Conservation (phyloP, 1,284 basidiomycete species). For the Gomphus sp. region DNA sequence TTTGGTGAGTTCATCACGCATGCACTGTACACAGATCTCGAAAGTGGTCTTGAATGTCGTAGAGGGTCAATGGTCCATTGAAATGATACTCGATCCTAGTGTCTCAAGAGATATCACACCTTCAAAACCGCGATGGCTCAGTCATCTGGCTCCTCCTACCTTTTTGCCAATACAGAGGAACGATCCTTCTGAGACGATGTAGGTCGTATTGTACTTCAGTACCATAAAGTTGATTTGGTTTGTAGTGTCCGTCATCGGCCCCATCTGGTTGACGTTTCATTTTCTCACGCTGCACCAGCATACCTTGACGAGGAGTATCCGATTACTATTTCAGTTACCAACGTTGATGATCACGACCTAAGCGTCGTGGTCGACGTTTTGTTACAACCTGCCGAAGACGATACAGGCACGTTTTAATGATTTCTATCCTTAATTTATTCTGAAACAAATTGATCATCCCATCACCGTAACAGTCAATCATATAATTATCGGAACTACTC, state of each 20-base stretch:
- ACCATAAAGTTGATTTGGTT: not conserved
- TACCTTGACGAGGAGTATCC: slow-evolving; percentile 73
- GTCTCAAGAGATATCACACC: slow-evolving; percentile 23
- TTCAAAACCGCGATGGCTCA: slow-evolving; percentile 43
- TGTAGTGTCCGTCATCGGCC: slow-evolving; percentile 55
- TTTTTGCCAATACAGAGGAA: slow-evolving; percentile 45
- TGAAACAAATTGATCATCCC: not conserved
- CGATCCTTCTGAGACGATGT: slow-evolving; percentile 43
- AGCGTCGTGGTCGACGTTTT: slow-evolving; percentile 64
- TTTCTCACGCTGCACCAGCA: slow-evolving; percentile 55
- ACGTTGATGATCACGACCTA: slow-evolving; percentile 57
- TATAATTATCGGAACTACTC: slow-evolving; percentile 51
- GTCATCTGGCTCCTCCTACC: slow-evolving; percentile 35
- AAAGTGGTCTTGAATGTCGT: slow-evolving; percentile 42
- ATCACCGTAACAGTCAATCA: slow-evolving; percentile 39
- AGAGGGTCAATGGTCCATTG: slow-evolving; percentile 54
- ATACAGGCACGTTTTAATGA: slow-evolving; percentile 43
- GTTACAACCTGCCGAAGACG: slow-evolving; percentile 70
- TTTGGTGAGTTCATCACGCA: not conserved
- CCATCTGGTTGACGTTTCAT: slow-evolving; percentile 44
- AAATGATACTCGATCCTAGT: slow-evolving; percentile 43
- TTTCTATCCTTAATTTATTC: not conserved
- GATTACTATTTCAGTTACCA: slow-evolving; percentile 56
- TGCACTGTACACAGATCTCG: slow-evolving; percentile 30
- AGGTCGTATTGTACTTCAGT: slow-evolving; percentile 14